Evolutionary conservation across 2,329 filamentous ascomycete species (phyloP).

Genomic region (Colletotrichum sidae): DNA sequence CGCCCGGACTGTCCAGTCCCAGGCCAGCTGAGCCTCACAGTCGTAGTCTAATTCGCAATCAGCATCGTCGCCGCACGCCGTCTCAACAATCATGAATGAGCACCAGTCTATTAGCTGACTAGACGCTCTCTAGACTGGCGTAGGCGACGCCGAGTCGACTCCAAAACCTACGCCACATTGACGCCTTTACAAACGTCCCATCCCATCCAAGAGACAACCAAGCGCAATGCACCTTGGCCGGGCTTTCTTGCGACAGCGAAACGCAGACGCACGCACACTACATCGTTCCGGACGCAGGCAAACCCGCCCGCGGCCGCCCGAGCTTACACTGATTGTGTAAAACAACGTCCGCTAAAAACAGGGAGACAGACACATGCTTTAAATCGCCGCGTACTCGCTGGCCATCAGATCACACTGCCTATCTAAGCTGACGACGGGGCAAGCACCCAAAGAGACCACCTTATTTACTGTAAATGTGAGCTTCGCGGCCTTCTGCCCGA

Average conservation of each 20-base stretch:
- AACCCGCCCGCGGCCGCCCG: constrained; percentile 17
- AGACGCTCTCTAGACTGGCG: too few species aligned
- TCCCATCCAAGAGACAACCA: constrained; percentile 18
- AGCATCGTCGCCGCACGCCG: background rate
- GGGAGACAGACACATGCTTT: too few species aligned
- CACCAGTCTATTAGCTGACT: too few species aligned
- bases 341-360: background rate
- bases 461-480: background rate
- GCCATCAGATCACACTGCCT: too few species aligned
- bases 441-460: background rate
- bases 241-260: background rate
- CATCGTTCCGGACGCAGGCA: constrained; percentile 12
- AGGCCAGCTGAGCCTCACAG: constrained; percentile 29
- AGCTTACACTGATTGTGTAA: constrained; percentile 14
- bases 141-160: too few species aligned
- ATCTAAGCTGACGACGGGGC: background rate
- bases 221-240: background rate
- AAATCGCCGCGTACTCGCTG: background rate
- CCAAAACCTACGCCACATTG: constrained; percentile 31
- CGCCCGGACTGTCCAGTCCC: constrained; percentile 9
- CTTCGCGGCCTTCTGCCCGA: constrained; percentile 11
- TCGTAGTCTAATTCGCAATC: constrained; percentile 7
- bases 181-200: constrained; percentile 25
- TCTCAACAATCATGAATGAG: background rate
- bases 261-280: background rate